A percentile compares a stretch with the other conserved stretches of the same genome.
Evolutionary conservation across 768 basidiomycete species (phyloP).

Genomic region (Chalciporus pseudorubinellus): DNA sequence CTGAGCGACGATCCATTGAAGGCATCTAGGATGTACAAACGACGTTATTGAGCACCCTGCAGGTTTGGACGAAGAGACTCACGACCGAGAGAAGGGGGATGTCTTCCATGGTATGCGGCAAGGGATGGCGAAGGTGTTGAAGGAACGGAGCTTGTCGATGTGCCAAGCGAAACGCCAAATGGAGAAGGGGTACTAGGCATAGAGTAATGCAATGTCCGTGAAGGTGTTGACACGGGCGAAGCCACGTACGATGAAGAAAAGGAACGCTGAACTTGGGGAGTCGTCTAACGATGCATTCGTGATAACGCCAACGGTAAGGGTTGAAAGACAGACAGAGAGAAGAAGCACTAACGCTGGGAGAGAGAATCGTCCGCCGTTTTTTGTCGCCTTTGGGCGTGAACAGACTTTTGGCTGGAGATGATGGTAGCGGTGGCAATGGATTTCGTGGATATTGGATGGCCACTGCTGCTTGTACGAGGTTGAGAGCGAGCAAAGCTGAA

Average conservation of each 20-base stretch:
- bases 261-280: slow-evolving; percentile 29
- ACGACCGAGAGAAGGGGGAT: slow-evolving; percentile 36
- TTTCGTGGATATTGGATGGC: slow-evolving; percentile 37
- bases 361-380: slow-evolving; percentile 26
- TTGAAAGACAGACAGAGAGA: not conserved
- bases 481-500: slow-evolving; percentile 32
- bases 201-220: slow-evolving; percentile 33
- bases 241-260: slow-evolving; percentile 29
- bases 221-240: slow-evolving; percentile 32
- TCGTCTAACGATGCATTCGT: slow-evolving; percentile 11
- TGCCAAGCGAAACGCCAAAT: slow-evolving; percentile 33
- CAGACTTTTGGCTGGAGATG: slow-evolving; percentile 21
- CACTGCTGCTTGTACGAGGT: slow-evolving; percentile 35
- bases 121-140: slow-evolving; percentile 39
- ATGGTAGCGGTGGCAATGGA: slow-evolving; percentile 27
- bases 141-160: slow-evolving; percentile 27
- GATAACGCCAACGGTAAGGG: not conserved
- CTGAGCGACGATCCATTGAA: slow-evolving; percentile 30
- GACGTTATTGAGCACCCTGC: not conserved
- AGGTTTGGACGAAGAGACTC: slow-evolving; percentile 11
- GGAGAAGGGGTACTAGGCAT: slow-evolving; percentile 41
- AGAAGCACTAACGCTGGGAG: slow-evolving; percentile 18
- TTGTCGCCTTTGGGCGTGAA: slow-evolving; percentile 26
- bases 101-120: slow-evolving; percentile 39
- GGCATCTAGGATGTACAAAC: slow-evolving; percentile 15